phyloP scores from a whole-genome alignment of 1,284 basidiomycete species.

The Ustilago crameri region DNA sequence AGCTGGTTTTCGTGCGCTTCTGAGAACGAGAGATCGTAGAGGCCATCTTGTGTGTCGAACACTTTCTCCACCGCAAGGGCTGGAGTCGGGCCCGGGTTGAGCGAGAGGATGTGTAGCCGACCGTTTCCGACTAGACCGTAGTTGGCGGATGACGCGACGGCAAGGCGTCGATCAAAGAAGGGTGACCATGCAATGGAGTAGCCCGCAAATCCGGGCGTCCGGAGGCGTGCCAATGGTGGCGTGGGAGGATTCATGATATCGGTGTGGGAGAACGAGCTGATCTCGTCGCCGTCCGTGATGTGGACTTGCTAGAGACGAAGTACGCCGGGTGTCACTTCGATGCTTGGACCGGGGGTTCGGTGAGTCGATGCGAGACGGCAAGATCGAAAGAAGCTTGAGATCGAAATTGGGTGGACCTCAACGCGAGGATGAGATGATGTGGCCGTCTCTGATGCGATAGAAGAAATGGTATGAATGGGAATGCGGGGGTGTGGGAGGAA shows the following conservation, averaged over 20 bases:
- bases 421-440: too few species aligned
- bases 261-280: neutral
- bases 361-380: too few species aligned
- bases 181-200: conserved; percentile 91
- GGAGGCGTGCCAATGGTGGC: conserved; percentile 36
- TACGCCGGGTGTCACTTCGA: too few species aligned
- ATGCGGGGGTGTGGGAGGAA: neutral
- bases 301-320: too few species aligned
- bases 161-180: conserved; percentile 83
- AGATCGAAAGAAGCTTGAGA: too few species aligned
- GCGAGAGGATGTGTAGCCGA: conserved; percentile 50
- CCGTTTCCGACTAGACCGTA: conserved; percentile 96
- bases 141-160: conserved; percentile 89
- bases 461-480: neutral
- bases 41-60: conserved; percentile 91
- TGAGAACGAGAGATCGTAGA: conserved; percentile 92
- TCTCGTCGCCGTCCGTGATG: too few species aligned
- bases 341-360: too few species aligned
- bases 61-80: conserved; percentile 41
- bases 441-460: neutral
- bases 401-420: too few species aligned
- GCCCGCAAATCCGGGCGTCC: conserved; percentile 77
- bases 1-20: conserved; percentile 95
- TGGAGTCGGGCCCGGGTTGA: conserved; percentile 7
- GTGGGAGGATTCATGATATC: conserved; percentile 27